Conservation (phyloP, 192 early-diverging fungal species). For the Entomortierella parvispora region DNA sequence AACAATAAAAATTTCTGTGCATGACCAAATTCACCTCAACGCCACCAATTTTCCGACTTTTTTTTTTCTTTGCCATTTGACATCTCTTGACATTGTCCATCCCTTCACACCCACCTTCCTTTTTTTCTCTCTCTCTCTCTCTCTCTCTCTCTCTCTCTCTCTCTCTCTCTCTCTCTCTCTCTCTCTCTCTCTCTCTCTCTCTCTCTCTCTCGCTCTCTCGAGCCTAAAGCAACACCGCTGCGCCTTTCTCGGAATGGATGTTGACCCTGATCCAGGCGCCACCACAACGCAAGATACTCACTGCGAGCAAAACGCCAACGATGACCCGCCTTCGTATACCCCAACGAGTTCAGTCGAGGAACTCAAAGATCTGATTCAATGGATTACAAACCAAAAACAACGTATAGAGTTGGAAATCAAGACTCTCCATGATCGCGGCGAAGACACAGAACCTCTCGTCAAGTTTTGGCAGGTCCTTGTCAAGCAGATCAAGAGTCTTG, state of each 20-base stretch:
- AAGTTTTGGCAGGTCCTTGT: constrained; percentile 5
- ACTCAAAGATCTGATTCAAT: constrained; percentile 9
- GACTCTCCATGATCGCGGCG: background rate
- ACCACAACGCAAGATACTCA: no score
- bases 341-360: background rate
- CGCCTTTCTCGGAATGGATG: no score
- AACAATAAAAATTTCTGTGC: background rate
- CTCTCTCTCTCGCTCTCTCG: background rate
- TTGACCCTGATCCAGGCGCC: constrained; percentile 3
- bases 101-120: no score
- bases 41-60: background rate
- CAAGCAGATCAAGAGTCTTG: constrained; percentile 18
- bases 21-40: background rate
- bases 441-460: background rate
- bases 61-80: background rate
- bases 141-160: background rate
- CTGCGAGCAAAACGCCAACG: no score
- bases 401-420: constrained; percentile 9
- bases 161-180: background rate
- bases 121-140: background rate
- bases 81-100: no score
- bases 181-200: background rate
- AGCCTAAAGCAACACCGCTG: no score
- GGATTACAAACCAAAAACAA: constrained; percentile 6
- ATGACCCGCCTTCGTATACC: background rate